phyloP scores from a whole-genome alignment of 345 rosid genomes.

The Gossypium thurberi region DNA sequence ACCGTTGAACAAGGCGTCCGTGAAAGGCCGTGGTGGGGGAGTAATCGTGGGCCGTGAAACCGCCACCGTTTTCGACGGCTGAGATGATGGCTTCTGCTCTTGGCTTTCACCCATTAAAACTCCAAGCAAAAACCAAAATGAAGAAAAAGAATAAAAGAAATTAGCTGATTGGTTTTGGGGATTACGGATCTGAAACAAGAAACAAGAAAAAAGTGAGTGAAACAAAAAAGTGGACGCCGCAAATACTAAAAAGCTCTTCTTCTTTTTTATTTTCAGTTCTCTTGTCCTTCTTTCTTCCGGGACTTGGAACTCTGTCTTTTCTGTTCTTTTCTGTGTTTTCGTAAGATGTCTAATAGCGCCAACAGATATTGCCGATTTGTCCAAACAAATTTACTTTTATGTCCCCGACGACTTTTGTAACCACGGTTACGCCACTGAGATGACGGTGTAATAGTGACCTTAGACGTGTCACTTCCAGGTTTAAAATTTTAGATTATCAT shows the following conservation, averaged over 20 bases:
- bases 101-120: constrained; percentile 40
- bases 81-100: constrained; percentile 24
- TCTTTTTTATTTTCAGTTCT: background rate
- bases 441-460: background rate
- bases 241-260: background rate
- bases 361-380: background rate
- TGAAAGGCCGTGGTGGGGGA: constrained; percentile 51
- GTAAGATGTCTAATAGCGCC: background rate
- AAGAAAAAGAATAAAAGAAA: background rate
- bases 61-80: constrained; percentile 21
- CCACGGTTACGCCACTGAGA: background rate
- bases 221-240: constrained; percentile 39
- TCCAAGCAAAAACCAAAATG: background rate
- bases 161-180: background rate
- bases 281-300: background rate
- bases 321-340: background rate
- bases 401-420: constrained; percentile 8
- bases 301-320: background rate
- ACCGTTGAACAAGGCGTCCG: constrained; percentile 34
- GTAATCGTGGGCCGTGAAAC: constrained; percentile 44
- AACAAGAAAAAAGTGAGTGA: background rate
- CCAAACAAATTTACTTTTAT: background rate
- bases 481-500: no score
- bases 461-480: no score
- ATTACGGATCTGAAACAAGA: constrained; percentile 26